A percentile compares a stretch with the other conserved stretches of the same genome.
Conservation (phyloP, 2,329 filamentous ascomycete species). For the Fusarium oligoseptatum region DNA sequence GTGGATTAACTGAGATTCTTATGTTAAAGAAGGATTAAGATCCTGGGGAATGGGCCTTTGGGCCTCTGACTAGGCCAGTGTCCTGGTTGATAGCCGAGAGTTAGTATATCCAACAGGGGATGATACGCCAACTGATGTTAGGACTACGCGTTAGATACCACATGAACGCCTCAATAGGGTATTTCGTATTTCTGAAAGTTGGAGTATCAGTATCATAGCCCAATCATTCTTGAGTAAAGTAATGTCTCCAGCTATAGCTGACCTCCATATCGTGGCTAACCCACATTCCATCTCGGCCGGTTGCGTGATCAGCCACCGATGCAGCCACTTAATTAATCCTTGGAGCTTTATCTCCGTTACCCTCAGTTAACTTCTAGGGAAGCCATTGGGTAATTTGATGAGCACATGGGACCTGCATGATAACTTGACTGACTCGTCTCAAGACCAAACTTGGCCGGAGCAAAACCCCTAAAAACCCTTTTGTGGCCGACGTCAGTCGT, state of each 20-base stretch:
- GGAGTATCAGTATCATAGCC: too few species aligned
- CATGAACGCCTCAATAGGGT: not conserved
- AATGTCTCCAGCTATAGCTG: not conserved
- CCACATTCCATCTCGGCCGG: not conserved
- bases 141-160: not conserved
- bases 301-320: not conserved
- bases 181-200: not conserved
- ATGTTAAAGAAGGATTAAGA: not conserved
- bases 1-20: not conserved
- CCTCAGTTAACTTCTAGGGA: not conserved
- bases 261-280: not conserved
- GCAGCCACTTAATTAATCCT: not conserved
- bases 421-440: not conserved
- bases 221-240: not conserved
- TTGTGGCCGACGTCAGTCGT: not conserved
- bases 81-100: not conserved
- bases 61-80: not conserved
- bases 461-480: not conserved
- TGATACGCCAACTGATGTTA: fast-evolving
- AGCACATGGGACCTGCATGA: not conserved
- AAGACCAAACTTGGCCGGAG: too few species aligned
- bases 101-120: not conserved
- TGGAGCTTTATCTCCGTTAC: not conserved
- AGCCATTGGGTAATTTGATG: not conserved
- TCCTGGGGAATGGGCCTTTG: not conserved